phyloP scores from a whole-genome alignment of 306 rosid genomes.

The Sechiopsis laciniata region DNA sequence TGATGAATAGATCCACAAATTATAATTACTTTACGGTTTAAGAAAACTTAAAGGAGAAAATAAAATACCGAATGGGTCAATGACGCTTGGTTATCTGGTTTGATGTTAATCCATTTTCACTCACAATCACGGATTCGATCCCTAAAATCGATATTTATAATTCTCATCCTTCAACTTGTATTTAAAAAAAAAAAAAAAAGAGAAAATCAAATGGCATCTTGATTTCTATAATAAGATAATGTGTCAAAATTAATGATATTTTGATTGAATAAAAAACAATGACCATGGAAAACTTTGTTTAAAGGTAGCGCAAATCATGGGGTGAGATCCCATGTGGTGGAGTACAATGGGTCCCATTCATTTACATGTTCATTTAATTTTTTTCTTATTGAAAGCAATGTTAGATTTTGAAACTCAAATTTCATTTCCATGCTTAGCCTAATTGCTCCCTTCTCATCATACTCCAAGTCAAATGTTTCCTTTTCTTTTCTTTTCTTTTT shows the following conservation, averaged over 20 bases:
- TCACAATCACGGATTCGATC: no score
- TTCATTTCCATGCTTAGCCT: slow-evolving; percentile 10
- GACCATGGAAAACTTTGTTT: background rate
- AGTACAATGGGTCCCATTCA: slow-evolving; percentile 17
- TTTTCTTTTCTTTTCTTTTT: background rate
- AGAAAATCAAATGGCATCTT: background rate
- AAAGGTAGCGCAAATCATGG: slow-evolving; percentile 12
- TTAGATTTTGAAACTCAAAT: slow-evolving; percentile 15
- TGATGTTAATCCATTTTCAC: no score
- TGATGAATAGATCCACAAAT: background rate
- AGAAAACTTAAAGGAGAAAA: no score
- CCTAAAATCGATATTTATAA: no score
- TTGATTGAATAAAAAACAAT: background rate
- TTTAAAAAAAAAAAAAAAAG: no score
- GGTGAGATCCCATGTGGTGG: slow-evolving; percentile 6
- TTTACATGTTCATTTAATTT: background rate
- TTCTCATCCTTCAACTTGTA: no score
- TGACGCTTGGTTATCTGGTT: no score
- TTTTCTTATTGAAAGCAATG: background rate
- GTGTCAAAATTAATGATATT: background rate
- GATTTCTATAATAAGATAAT: background rate
- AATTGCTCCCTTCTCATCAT: slow-evolving; percentile 12
- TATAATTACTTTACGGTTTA: background rate
- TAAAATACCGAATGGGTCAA: no score
- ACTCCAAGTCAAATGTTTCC: background rate